Base-by-base conservation (phyloP, 1,284 basidiomycete species). In the Agroathelia rolfsii region DNA sequence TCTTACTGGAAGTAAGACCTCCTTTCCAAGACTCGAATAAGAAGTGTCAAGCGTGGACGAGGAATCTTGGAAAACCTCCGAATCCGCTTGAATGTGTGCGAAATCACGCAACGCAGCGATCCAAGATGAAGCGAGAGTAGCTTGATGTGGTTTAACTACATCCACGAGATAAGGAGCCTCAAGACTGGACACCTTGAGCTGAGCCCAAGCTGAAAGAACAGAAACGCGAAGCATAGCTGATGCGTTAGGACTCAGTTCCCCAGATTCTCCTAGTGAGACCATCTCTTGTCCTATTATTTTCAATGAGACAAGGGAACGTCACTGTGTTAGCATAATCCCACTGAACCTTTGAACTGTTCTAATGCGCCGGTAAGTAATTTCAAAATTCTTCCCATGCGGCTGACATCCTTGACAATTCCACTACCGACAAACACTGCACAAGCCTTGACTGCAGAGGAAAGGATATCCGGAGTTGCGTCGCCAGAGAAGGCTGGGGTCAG, bases 401-500 rank as follows among this genome's bases (percentile, higher is more conserved):
- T 62, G 6, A 92, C 73, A 53, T 97, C 88, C 50, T 86, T 88
- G 30, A 97, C 82, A 14, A 96, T 79, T n/a, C 95, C 95, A 43
- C 84, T 90, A 0, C 90, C 90, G 2, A 98, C 88, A 50, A 95
- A 98, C 8, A 90, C 74, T 2, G 94, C 95, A 48, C 94, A 96
- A 9, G 94, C 86, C 49, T 93, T 77, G 14, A 98, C 79, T 0
- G 93, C 94, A 10, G 83, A 78, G 0, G 93, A 87, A 19, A 97
- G 53, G 14, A 99, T 94, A 52, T 98, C 94, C 0, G 94, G 93
- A 1, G 92, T 90, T 1, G 92, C 89, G 51, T 98, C 95, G 0
- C 84, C 68, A 3, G 87, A 86, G 50, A 98, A 98, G 0, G 94
- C 93, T 0, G 95, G 94, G 0, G 93, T 98, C n/a, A 98, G 68